Evolutionary conservation across 1,139 yeast genomes (phyloP), one percentile per base, ranked within the genome.

Genomic region (Kodamaea alishanica): DNA sequence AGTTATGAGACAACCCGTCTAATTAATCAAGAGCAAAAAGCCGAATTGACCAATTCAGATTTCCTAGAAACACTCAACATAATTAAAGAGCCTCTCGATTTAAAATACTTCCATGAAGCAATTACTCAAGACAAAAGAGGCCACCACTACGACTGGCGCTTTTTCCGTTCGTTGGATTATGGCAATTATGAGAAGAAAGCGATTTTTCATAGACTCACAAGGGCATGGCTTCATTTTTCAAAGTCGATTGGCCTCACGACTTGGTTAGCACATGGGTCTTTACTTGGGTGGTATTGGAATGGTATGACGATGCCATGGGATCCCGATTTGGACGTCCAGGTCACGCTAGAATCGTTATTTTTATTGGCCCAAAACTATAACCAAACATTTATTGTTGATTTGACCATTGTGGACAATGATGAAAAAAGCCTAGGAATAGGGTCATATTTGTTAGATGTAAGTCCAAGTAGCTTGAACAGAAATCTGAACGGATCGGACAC

Each of bases 221-320:
- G 81, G 37, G 75, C 81, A 0, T 80, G 84, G 84, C 55, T 78
- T 7, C 54, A 67, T 23, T 78, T 78, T 51, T 56, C 78, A n/a
- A 54, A 56, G 15, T 52, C 61, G n/a, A 39, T 61, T 3, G 71
- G 71, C 0, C 42, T 77, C 3, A 58, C 63, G 30, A 66, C 81
- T 2, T 79, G 83, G 80, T 55, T 79, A n/a, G 78, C 78, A 2
- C 83, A 79, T 58, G 85, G 85, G 0, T 62, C 81, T 0, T 58
- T 79, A 40, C 52, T 79, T 26, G 81, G 83, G 1, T 80, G 83
- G 77, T 67, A 70, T 48, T 75, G 81, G 74, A 79, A 79, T 51
- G 84, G 84, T 0, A 52, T 75, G 50, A 70, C 64, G 10, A 56
- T 79, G 51, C 84, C 84, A 0, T 80, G 84, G 83, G 85, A 80